These are phyloP conservation scores for Lepidium africanum DNA, from an alignment of 345 rosid genomes.

Conservation along the genomic window DNA sequence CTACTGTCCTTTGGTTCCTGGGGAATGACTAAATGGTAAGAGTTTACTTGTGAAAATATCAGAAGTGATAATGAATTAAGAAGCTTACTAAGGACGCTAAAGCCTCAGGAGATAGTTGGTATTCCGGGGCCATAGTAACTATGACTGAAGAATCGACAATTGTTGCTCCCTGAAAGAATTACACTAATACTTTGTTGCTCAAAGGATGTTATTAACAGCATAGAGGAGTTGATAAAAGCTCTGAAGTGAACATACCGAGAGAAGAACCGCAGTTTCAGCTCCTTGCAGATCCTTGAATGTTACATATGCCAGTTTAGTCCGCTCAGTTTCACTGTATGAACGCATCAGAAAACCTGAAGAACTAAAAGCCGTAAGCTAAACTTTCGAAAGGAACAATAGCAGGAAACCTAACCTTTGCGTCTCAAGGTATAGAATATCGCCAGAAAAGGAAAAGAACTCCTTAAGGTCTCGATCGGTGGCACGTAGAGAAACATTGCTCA, in stretches of 20 bases:
- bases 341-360: background rate
- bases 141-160: constrained; percentile 76
- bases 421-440: constrained; percentile 65
- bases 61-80: background rate
- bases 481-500: constrained; percentile 62
- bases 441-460: constrained; percentile 86
- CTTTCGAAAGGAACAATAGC: background rate
- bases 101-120: constrained; percentile 74
- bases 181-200: background rate
- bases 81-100: constrained; percentile 48
- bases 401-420: constrained; percentile 43
- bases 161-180: constrained; percentile 64
- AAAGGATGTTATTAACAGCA: background rate
- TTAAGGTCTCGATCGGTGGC: constrained; percentile 62
- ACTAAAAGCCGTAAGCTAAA: background rate
- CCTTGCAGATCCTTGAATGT: constrained; percentile 87
- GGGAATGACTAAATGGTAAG: constrained; percentile 3
- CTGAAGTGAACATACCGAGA: constrained; percentile 47
- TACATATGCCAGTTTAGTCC: constrained; percentile 63
- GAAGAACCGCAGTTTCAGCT: constrained; percentile 86
- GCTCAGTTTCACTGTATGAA: constrained; percentile 53
- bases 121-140: constrained; percentile 63
- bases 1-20: constrained; percentile 40
- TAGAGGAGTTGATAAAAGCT: background rate
- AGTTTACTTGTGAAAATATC: background rate